phyloP scores from a whole-genome alignment of 345 rosid genomes.

The Brassica napus region Da-Ae NC_063438.1:16987001-16987500 shows the following conservation, averaged over 20 bases:
- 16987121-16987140: too few species aligned
- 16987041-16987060: too few species aligned
- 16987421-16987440: conserved; percentile 61
- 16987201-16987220: not conserved
- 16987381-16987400: conserved; percentile 60
- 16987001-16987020: too few species aligned
- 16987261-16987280: not conserved
- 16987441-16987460: conserved; percentile 57
- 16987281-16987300: not conserved
- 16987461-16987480: conserved; percentile 62
- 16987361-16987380: not conserved
- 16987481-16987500: conserved; percentile 79
- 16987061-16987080: too few species aligned
- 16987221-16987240: not conserved
- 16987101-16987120: too few species aligned
- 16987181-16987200: too few species aligned
- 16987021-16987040: too few species aligned
- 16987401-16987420: conserved; percentile 60
- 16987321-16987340: not conserved
- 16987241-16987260: not conserved
- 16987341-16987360: not conserved
- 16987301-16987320: not conserved
- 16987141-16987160: too few species aligned
- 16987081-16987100: too few species aligned
- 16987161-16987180: too few species aligned